Conservation (phyloP, 108 stramenopile genomes). For the Conticribra weissflogii region DNA sequence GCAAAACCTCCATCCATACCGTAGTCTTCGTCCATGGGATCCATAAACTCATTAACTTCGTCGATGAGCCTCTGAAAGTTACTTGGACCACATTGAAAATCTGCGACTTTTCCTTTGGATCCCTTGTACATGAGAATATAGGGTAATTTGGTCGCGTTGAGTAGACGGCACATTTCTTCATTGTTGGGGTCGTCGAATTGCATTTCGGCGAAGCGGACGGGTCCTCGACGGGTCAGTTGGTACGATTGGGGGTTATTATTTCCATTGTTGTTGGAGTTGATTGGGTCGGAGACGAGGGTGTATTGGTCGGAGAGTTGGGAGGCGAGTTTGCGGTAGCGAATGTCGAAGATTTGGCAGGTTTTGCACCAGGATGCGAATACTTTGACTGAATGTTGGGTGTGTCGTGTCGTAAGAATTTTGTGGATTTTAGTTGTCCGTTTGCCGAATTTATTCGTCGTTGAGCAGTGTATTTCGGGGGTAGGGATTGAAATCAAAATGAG, state of each 20-base stretch:
- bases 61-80: slow-evolving; percentile 52
- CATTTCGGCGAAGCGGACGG: slow-evolving; percentile 54
- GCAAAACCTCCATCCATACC: slow-evolving; percentile 1
- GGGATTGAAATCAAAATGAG: neutral
- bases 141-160: slow-evolving; percentile 50
- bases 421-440: neutral
- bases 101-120: slow-evolving; percentile 36
- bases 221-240: slow-evolving; percentile 14
- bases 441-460: neutral
- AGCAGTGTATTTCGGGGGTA: neutral
- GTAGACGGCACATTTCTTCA: slow-evolving; percentile 47
- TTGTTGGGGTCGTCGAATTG: slow-evolving; percentile 53
- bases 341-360: slow-evolving; percentile 49
- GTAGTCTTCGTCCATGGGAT: slow-evolving; percentile 2
- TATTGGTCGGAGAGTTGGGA: slow-evolving; percentile 45
- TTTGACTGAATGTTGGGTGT: slow-evolving; percentile 49
- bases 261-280: no score
- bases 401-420: neutral
- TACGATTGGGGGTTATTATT: no score
- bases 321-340: slow-evolving; percentile 46
- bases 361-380: slow-evolving; percentile 58
- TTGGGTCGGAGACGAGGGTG: neutral
- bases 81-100: slow-evolving; percentile 54
- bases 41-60: slow-evolving; percentile 38
- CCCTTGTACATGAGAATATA: slow-evolving; percentile 54